Base-by-base conservation (phyloP, 495 filamentous ascomycete genomes). In the Trichoderma asperelloides region DNA sequence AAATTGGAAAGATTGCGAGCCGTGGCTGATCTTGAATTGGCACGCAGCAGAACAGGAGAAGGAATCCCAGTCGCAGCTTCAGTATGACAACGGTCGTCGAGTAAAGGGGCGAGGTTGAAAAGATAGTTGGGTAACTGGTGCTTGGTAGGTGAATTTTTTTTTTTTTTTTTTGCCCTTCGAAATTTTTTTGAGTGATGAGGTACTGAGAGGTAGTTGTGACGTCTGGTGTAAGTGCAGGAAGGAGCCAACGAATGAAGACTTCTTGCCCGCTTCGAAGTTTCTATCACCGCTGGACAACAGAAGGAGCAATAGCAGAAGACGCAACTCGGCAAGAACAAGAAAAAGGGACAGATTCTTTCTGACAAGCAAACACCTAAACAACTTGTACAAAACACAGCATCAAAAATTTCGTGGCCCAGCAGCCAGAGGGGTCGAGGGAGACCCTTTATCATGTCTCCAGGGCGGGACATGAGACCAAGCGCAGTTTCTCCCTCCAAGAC, bases 401-500 rank as follows among this genome's bases (percentile, higher is more conserved):
- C 41, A 16, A 45, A 15, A 16, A 45, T 12, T 55, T 55, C 49
- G 8, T 21, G 16, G 25, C 9, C 33, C n/a, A 21, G 49, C n/a
- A 12, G 23, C 55, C 27, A 60, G 55, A 60, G 55, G 55, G 27
- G 25, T 60, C 55, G 55, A 60, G 55, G 55, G 55, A 60, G 55
- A 27, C 55, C 30, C 33, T 57, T 60, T 60, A 60, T 28, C 25
- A 21, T 13, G 55, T 18, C 55, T 30, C 55, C 55, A 28, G n/a
- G 55, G 55, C 16, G 11, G 9, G 25, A 30, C 12, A 9, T 60
- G 55, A 60, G 55, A 60, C 55, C 55, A 25, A 27, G 55, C 55
- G 27, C 55, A 60, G 55, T 60, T 15, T 23, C 51, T 60, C 55
- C 47, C 47, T 60, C 55, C 12, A 60, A 60, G 55, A 60, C 55